phyloP scores from a whole-genome alignment of 2,329 filamentous ascomycete species.

The Cryphonectria carpinicola region DNA sequence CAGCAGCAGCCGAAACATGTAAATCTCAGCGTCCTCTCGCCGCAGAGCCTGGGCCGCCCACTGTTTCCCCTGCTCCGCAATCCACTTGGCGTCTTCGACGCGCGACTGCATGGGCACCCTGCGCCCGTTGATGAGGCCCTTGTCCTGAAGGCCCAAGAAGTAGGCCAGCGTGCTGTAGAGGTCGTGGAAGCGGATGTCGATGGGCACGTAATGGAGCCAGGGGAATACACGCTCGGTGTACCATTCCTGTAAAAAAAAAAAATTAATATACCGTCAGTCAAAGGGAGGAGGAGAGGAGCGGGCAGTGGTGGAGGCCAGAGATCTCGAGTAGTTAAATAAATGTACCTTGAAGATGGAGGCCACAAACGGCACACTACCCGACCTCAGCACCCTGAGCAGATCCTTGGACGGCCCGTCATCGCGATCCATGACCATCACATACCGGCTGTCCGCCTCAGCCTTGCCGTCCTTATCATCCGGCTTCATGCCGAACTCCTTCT shows the following conservation, averaged over 20 bases:
- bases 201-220: slow-evolving; percentile 81
- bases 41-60: slow-evolving; percentile 68
- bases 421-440: slow-evolving; percentile 73
- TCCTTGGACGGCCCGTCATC: slow-evolving; percentile 65
- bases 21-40: slow-evolving; percentile 78
- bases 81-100: slow-evolving; percentile 61
- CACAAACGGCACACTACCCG: slow-evolving; percentile 70
- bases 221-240: slow-evolving; percentile 73
- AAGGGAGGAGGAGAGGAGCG: too few relatives aligned
- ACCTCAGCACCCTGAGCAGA: slow-evolving; percentile 68
- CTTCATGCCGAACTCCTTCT: slow-evolving; percentile 53
- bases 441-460: slow-evolving; percentile 66
- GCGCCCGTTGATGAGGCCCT: slow-evolving; percentile 48
- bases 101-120: slow-evolving; percentile 53
- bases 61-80: slow-evolving; percentile 65
- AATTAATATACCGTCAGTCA: neutral
- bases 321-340: neutral
- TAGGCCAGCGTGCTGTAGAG: slow-evolving; percentile 76
- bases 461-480: slow-evolving; percentile 48
- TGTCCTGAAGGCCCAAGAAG: slow-evolving; percentile 63
- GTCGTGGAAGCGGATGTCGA: slow-evolving; percentile 74
- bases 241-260: slow-evolving; percentile 69
- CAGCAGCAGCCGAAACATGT: slow-evolving; percentile 75
- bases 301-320: neutral
- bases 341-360: slow-evolving; percentile 67